Percentiles rank a stretch among this genome's conserved stretches.
Conservation (phyloP, 2,329 filamentous ascomycete genomes). For the Fusarium sp. region DNA sequence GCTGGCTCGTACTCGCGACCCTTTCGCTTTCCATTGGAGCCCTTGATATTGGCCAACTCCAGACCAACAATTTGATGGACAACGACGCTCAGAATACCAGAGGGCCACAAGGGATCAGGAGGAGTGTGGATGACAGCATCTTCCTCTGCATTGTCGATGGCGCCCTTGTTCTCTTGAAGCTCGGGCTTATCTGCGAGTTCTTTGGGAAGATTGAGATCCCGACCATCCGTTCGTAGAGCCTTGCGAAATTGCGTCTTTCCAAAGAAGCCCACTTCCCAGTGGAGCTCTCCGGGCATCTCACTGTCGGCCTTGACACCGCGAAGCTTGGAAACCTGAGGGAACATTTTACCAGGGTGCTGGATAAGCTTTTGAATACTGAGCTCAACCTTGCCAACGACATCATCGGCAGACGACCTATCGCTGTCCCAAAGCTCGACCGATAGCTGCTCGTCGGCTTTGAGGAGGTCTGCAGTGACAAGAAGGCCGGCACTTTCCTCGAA, state of each 20-base stretch:
- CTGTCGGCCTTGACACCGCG: constrained; percentile 84
- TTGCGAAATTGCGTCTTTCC: constrained; percentile 88
- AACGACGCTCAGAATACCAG: constrained; percentile 85
- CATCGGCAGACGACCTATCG: constrained; percentile 90
- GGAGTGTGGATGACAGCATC: constrained; percentile 90
- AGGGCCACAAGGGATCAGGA: constrained; percentile 96
- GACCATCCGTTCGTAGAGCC: constrained; percentile 86
- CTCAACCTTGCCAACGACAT: constrained; percentile 94
- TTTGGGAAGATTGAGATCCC: constrained; percentile 80
- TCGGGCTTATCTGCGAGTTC: constrained; percentile 78
- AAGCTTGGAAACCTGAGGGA: constrained; percentile 85
- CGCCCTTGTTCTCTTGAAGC: constrained; percentile 86
- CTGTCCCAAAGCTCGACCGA: constrained; percentile 97
- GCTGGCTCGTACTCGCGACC: constrained; percentile 91
- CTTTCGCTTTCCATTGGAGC: constrained; percentile 82
- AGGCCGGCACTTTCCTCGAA: constrained; percentile 91
- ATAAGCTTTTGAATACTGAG: constrained; percentile 95
- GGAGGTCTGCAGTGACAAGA: constrained; percentile 86
- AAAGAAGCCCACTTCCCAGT: constrained; percentile 98
- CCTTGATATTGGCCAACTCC: constrained; percentile 90
- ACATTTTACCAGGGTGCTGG: constrained; percentile 91
- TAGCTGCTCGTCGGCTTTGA: constrained; percentile 93
- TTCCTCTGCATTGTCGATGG: constrained; percentile 75
- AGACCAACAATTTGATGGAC: constrained; percentile 96
- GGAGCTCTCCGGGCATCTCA: constrained; percentile 90